These are phyloP conservation scores for Chenopodium suecicum DNA, from an alignment of 148 eudicot species.

Conservation along the genomic window DNA sequence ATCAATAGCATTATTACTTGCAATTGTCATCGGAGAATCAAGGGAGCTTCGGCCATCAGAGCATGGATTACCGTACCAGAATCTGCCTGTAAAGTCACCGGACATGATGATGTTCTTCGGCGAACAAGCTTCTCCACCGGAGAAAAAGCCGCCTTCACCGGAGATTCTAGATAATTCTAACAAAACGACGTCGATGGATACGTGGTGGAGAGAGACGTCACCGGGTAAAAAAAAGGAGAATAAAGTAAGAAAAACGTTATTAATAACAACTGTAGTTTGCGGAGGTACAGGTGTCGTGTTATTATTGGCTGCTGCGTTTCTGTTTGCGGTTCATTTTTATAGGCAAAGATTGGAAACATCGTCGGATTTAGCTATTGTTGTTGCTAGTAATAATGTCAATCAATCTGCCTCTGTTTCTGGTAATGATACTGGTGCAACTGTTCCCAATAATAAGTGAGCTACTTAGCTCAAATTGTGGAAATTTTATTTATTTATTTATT, in stretches of 20 bases:
- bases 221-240: slow-evolving; percentile 16
- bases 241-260: slow-evolving; percentile 21
- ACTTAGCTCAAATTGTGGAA: too few relatives aligned
- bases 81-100: slow-evolving; percentile 26
- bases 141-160: slow-evolving; percentile 4
- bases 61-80: slow-evolving; percentile 35
- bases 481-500: not conserved
- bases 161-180: slow-evolving; percentile 3
- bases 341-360: slow-evolving; percentile 5
- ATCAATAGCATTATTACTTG: not conserved
- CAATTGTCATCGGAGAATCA: slow-evolving; percentile 3
- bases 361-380: not conserved
- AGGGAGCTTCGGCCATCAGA: slow-evolving; percentile 42
- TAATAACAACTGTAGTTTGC: slow-evolving; percentile 38
- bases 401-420: slow-evolving; percentile 11
- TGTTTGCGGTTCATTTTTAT: slow-evolving; percentile 26
- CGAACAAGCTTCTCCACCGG: slow-evolving; percentile 16
- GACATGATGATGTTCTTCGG: slow-evolving; percentile 29
- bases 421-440: slow-evolving; percentile 1
- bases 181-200: not conserved
- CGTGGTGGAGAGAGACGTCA: slow-evolving; percentile 21
- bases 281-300: slow-evolving; percentile 39
- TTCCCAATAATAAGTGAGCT: slow-evolving; percentile 1
- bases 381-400: not conserved
- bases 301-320: slow-evolving; percentile 27